These are phyloP conservation scores for Colletotrichum spaethianum DNA, from an alignment of 2,329 filamentous ascomycete species.

Conservation along the genomic window DNA sequence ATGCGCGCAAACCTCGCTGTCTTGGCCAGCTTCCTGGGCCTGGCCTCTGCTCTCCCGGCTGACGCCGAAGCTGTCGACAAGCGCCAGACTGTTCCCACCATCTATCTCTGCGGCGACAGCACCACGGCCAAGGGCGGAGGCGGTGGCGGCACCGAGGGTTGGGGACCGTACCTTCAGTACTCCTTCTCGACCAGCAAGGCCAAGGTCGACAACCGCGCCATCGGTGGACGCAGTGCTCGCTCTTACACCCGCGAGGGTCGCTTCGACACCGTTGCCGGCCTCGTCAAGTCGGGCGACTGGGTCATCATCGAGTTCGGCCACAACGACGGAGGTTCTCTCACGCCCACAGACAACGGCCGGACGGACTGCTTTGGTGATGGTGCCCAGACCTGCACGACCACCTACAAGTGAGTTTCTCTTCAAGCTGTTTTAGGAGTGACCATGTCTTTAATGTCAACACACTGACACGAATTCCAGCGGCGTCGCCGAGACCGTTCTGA, in stretches of 20 bases:
- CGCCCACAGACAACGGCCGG: constrained; percentile 71
- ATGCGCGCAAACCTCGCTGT: constrained; percentile 35
- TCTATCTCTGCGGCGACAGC: constrained; percentile 73
- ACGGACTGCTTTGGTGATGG: constrained; percentile 71
- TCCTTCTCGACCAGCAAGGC: constrained; percentile 55
- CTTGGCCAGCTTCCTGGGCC: constrained; percentile 28
- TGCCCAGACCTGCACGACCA: constrained; percentile 66
- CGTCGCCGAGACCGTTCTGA: constrained; percentile 68
- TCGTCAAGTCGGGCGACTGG: constrained; percentile 71
- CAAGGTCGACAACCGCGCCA: constrained; percentile 71
- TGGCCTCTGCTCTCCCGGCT: constrained; percentile 41
- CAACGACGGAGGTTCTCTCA: constrained; percentile 76
- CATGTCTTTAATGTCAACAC: constrained; percentile 4
- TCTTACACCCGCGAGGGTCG: constrained; percentile 77
- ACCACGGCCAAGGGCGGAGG: constrained; percentile 69
- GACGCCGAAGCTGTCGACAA: constrained; percentile 40
- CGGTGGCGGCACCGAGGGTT: constrained; percentile 66
- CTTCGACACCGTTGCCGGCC: constrained; percentile 69
- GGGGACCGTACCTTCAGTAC: constrained; percentile 72
- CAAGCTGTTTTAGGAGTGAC: background rate
- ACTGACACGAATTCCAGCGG: constrained; percentile 47
- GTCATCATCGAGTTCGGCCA: constrained; percentile 81
- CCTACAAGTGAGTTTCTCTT: constrained; percentile 55
- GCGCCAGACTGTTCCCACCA: constrained; percentile 49
- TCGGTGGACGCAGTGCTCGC: constrained; percentile 76